Base-by-base conservation (phyloP, 352 stramenopile species). In the Phytophthora agathidicida region DNA sequence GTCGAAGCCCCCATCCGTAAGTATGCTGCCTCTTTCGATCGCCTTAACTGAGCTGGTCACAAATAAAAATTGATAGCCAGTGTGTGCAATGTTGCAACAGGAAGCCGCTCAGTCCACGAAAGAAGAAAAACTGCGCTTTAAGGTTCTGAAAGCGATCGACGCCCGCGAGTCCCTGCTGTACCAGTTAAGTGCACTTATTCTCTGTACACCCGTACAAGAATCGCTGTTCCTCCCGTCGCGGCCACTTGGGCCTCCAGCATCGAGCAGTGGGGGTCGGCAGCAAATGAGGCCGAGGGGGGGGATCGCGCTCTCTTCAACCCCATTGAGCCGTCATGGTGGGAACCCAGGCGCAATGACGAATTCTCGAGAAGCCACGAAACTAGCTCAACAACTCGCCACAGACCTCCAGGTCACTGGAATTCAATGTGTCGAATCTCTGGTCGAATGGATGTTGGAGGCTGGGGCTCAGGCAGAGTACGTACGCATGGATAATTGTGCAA, bases 371-470 rank as follows among this genome's bases (percentile, higher is more conserved):
- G 80, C 80, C n/a, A 88, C 70, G 3, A 85, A 80, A 41, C 44
- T 91, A 42, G 83, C 79, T 0, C 80, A 89, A n/a, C 77, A 89
- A 39, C 69, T 93, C 1, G 79, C 74, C 3, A 74, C 70, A 5
- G 77, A 89, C 37, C 60, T 93, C 5, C 83, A 93, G 47, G 28
- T 89, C 35, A 48, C 70, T 1, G 83, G 83, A 1, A 88, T 91
- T 13, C 78, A 91, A 35, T 86, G 75, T n/a, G 80, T 93, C 5
- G 83, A 93, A 71, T 68, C 75, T 13, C 68, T 93, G 23, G 83
- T 93, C 7, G 83, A 91, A 56, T 93, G 83, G 83, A 93, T 93
- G 78, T 68, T 93, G 8, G 77, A 90, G 43, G 79, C 79, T 28
- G 83, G 83, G 14, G 77, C 77, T 5, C 79, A 88, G 37, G 69